Evolutionary conservation across 1,284 basidiomycete species (phyloP), one percentile per base, ranked within the genome.

Genomic region (Ustilago curta): DNA sequence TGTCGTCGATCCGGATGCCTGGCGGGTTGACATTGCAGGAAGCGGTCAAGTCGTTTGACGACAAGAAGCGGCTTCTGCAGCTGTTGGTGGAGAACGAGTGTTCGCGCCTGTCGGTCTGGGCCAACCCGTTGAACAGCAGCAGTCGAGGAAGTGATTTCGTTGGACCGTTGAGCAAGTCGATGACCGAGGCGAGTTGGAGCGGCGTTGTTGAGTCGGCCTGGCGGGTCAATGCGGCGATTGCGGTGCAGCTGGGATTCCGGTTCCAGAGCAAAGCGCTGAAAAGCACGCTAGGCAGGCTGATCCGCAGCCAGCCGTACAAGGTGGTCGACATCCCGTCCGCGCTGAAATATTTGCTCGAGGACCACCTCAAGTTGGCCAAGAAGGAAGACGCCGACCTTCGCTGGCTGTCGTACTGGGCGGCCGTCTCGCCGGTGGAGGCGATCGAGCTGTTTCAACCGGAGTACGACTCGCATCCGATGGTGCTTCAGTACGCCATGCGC

Each of bases 401-500:
- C 91, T 90, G 94, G 86, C 88, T 98, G 18, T 87, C 93, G 11
- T 88, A 96, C 37, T 98, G 95, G 94, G 90, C 91, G 1, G 90
- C 94, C 27, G 91, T 96, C 7, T 91, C 95, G 2, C 95, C 97
- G 0, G 89, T 98, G 16, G 76, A 80, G 40, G 77, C 79, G 12
- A 75, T 84, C 54, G 59, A 74, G 23, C 75, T 83, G 9, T 83
- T 84, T 75, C 74, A 79, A 55, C 79, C 82, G 1, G 70, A 74
- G 42, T 80, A 79, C 59, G 64, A 91, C 62, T 93, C 91, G 79
- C 91, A 98, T 80, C 92, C 95, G 0, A 85, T 94, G 42, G 87
- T 98, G 40, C 87, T 99, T 32, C 97, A 99, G 90, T 99, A 97
- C 85, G 95, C 96, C 0, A 95, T 99, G 87, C 90, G 95, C 51